phyloP scores from a whole-genome alignment of 192 early-diverging fungal genomes.

The Umbelopsis sp. region DNA sequence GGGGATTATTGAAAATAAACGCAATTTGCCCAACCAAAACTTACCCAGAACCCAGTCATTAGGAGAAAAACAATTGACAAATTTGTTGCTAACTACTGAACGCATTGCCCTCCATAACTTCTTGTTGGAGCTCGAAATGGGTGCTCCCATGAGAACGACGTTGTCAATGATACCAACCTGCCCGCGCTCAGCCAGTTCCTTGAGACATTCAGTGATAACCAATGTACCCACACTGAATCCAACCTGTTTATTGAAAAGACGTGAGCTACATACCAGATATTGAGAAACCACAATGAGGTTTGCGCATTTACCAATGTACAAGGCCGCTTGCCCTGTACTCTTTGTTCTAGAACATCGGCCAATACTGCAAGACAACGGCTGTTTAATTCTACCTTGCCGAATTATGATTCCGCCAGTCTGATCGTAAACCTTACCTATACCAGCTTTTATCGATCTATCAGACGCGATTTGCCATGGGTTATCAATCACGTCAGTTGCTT shows the following conservation, averaged over 20 bases:
- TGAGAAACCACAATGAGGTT: background rate
- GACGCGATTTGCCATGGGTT: slow-evolving; percentile 60
- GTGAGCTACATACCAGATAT: background rate
- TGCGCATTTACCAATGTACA: slow-evolving; percentile 43
- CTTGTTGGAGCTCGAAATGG: slow-evolving; percentile 41
- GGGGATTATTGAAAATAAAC: background rate
- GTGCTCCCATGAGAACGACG: slow-evolving; percentile 57
- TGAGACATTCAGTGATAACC: slow-evolving; percentile 58
- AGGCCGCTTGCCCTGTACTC: slow-evolving; percentile 59
- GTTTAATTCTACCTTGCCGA: background rate
- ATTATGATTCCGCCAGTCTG: background rate
- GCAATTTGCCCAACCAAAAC: background rate
- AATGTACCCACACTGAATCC: slow-evolving; percentile 58
- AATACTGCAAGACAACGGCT: slow-evolving; percentile 34
- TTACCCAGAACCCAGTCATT: slow-evolving; percentile 55
- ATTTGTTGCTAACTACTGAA: slow-evolving; percentile 46
- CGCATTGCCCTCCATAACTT: slow-evolving; percentile 44
- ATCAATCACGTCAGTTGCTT: slow-evolving; percentile 58
- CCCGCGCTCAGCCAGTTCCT: slow-evolving; percentile 47
- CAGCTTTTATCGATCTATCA: slow-evolving; percentile 57
- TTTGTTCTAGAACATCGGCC: slow-evolving; percentile 54
- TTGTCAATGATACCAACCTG: slow-evolving; percentile 49
- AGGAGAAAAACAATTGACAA: slow-evolving; percentile 57
- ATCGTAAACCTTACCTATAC: slow-evolving; percentile 35
- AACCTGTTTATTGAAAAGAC: slow-evolving; percentile 38